phyloP scores from a whole-genome alignment of 2,329 filamentous ascomycete genomes.

The Aureobasidium sp. region DNA sequence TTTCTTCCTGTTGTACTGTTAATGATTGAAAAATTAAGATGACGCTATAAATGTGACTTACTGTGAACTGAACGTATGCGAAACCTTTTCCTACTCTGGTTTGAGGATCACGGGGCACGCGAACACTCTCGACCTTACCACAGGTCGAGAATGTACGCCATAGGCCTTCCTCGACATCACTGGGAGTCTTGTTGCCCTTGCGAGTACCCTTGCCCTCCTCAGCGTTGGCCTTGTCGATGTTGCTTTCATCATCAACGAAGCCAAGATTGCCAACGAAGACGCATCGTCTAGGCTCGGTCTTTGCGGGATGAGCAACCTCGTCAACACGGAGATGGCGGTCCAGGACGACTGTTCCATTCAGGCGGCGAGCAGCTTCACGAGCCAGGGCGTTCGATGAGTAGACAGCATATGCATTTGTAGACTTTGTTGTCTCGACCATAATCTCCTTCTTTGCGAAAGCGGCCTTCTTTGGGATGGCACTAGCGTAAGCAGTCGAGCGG shows the following conservation, averaged over 20 bases:
- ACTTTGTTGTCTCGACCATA: constrained; percentile 85
- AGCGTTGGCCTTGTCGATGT: constrained; percentile 54
- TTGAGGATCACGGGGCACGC: constrained; percentile 79
- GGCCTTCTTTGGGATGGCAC: constrained; percentile 82
- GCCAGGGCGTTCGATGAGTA: constrained; percentile 71
- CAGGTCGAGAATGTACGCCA: constrained; percentile 73
- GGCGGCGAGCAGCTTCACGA: constrained; percentile 63
- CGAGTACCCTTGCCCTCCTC: constrained; percentile 54
- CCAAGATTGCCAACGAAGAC: constrained; percentile 95
- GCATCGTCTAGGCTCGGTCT: constrained; percentile 78
- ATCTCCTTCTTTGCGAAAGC: constrained; percentile 85
- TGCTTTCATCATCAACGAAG: constrained; percentile 87
- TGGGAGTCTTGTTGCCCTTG: constrained; percentile 65
- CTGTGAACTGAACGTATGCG: constrained; percentile 90
- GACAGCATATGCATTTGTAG: constrained; percentile 89
- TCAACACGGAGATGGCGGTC: constrained; percentile 87
- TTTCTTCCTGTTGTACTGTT: constrained; percentile 51
- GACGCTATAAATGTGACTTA: not conserved
- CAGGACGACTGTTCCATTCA: constrained; percentile 80
- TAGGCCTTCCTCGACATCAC: constrained; percentile 86
- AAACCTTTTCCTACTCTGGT: constrained; percentile 95
- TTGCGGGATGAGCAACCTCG: constrained; percentile 77
- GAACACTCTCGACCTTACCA: constrained; percentile 85
- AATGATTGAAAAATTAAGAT: not conserved
- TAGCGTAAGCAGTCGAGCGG: constrained; percentile 81